A percentile compares a stretch with the other conserved stretches of the same genome.
These are phyloP conservation scores for Wickerhamia fluorescens DNA, from an alignment of 805 yeast species.

Conservation along the genomic window DNA sequence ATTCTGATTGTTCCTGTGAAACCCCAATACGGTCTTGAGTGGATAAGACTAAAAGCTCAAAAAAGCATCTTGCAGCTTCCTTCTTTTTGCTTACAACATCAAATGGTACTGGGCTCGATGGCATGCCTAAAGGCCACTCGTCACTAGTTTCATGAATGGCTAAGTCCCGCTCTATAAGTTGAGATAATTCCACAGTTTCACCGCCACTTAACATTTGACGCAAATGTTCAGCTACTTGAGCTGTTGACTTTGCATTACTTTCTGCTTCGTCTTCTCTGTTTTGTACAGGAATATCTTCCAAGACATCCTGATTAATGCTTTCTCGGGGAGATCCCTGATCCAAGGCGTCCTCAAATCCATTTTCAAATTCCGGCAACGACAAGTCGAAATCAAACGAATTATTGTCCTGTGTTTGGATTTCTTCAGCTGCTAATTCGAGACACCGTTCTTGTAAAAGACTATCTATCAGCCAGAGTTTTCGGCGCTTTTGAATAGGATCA, in stretches of 20 bases:
- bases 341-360: conserved; percentile 5
- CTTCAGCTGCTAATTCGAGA: conserved; percentile 19
- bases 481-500: conserved; percentile 17
- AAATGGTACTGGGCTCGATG: no score
- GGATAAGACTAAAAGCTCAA: conserved; percentile 76
- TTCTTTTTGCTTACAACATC: conserved; percentile 29
- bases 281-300: no score
- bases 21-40: conserved; percentile 64
- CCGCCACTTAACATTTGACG: conserved; percentile 24
- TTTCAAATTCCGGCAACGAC: conserved; percentile 19
- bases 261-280: conserved; percentile 17
- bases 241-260: conserved; percentile 42
- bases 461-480: conserved; percentile 25
- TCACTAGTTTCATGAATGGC: conserved; percentile 9
- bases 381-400: conserved; percentile 18
- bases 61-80: conserved; percentile 69
- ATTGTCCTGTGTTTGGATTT: conserved; percentile 13
- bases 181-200: conserved; percentile 23
- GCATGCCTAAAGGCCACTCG: conserved; percentile 15
- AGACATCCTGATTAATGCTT: no score
- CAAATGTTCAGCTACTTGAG: conserved; percentile 45
- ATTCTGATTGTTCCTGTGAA: conserved; percentile 39
- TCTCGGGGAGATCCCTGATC: no score
- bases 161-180: conserved; percentile 34
- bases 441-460: conserved; percentile 22